Evolutionary conservation across 805 yeast genomes (phyloP).

Genomic region (Candida rishiriensis): DNA sequence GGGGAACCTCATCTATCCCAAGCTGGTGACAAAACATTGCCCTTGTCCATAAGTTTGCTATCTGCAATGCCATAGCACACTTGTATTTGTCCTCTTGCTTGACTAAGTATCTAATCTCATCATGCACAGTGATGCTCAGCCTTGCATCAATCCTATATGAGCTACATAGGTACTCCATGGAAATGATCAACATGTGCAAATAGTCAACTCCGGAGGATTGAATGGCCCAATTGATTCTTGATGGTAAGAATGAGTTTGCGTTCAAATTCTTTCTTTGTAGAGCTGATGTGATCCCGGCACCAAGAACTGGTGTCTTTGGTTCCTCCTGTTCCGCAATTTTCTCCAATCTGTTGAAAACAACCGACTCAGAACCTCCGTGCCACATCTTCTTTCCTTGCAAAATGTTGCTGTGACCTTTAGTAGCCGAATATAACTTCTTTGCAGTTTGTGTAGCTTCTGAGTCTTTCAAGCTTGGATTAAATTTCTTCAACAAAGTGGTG

Average conservation of each 20-base stretch:
- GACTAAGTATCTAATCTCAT: constrained; percentile 81
- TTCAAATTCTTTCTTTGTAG: constrained; percentile 62
- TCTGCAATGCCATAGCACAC: constrained; percentile 79
- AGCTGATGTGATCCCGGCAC: constrained; percentile 91
- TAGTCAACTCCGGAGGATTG: constrained; percentile 98
- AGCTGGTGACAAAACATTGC: constrained; percentile 91
- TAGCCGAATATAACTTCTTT: constrained; percentile 61
- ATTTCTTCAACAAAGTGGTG: constrained; percentile 72
- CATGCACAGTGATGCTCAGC: constrained; percentile 85
- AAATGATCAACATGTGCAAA: constrained; percentile 72
- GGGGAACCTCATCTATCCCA: constrained; percentile 87
- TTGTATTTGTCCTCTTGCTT: constrained; percentile 68
- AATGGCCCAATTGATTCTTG: constrained; percentile 95
- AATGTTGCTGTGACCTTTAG: constrained; percentile 63
- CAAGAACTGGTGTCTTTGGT: constrained; percentile 88
- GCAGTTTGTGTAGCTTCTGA: constrained; percentile 65
- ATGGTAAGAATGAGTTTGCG: constrained; percentile 68
- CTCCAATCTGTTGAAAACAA: constrained; percentile 85
- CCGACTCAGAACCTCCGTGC: constrained; percentile 92
- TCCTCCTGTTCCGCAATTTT: constrained; percentile 73
- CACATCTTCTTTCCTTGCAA: constrained; percentile 35
- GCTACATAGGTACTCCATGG: constrained; percentile 79
- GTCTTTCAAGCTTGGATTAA: constrained; percentile 67
- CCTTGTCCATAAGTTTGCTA: constrained; percentile 92
- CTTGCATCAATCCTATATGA: constrained; percentile 70